Evolutionary conservation across 1,139 yeast genomes (phyloP).

Genomic region (Schwanniomyces etchellsii): DNA sequence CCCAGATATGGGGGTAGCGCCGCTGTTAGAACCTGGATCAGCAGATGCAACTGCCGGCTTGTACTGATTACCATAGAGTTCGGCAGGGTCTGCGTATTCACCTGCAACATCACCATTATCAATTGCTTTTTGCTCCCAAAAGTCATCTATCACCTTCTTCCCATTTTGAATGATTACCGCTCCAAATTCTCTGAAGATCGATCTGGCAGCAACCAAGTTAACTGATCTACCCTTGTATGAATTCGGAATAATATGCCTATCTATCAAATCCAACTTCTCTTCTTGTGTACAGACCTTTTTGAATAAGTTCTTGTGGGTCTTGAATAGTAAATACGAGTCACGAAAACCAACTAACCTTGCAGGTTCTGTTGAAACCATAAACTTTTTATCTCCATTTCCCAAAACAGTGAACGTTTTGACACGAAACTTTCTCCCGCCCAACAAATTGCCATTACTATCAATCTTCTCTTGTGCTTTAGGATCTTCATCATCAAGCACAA

Average conservation of each 20-base stretch:
- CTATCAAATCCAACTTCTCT: slow-evolving; percentile 79
- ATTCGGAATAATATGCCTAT: slow-evolving; percentile 77
- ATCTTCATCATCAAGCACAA: slow-evolving; percentile 68
- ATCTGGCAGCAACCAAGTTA: slow-evolving; percentile 84
- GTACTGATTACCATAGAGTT: slow-evolving; percentile 22
- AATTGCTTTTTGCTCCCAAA: slow-evolving; percentile 72
- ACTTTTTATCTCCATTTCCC: slow-evolving; percentile 68
- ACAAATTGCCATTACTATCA: slow-evolving; percentile 58
- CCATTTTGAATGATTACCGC: slow-evolving; percentile 80
- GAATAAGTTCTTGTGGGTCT: slow-evolving; percentile 69
- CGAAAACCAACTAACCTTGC: slow-evolving; percentile 93
- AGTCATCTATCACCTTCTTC: slow-evolving; percentile 77
- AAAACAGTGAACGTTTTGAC: slow-evolving; percentile 76
- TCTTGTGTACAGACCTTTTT: slow-evolving; percentile 72
- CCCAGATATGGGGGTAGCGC: slow-evolving; percentile 32
- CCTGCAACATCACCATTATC: slow-evolving; percentile 74
- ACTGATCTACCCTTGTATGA: slow-evolving; percentile 89
- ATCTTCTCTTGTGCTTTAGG: slow-evolving; percentile 76
- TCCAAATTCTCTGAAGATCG: slow-evolving; percentile 90
- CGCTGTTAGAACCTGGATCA: slow-evolving; percentile 13
- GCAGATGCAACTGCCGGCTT: slow-evolving; percentile 13
- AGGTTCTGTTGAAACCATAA: slow-evolving; percentile 93
- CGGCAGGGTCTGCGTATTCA: slow-evolving; percentile 73
- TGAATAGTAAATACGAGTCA: slow-evolving; percentile 86
- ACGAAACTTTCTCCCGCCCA: slow-evolving; percentile 74